These are phyloP conservation scores for Euphrasia arctica DNA, from an alignment of 305 asterid genomes.

Conservation along the genomic window DNA sequence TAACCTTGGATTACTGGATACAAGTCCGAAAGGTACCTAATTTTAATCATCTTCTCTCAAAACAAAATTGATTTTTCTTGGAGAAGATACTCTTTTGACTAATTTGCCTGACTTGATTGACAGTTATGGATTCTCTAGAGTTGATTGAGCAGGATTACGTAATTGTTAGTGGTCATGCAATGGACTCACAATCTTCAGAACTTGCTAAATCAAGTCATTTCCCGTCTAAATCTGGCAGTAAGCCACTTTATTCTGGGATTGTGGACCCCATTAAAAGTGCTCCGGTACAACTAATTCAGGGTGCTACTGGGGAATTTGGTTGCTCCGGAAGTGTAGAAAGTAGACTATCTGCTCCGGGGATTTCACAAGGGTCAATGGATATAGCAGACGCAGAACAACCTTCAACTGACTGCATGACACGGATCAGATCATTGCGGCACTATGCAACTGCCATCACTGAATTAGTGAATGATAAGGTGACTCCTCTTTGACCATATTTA, in stretches of 20 bases:
- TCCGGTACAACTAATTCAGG: constrained; percentile 52
- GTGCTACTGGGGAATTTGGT: constrained; percentile 38
- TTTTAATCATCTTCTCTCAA: constrained; percentile 14
- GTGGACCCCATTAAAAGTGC: constrained; percentile 43
- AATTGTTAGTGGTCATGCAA: constrained; percentile 60
- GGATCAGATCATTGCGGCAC: constrained; percentile 67
- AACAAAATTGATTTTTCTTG: not conserved
- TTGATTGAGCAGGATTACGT: constrained; percentile 79
- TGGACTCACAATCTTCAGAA: constrained; percentile 46
- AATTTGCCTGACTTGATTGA: constrained; percentile 28
- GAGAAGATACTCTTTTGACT: constrained; percentile 14
- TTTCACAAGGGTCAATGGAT: constrained; percentile 57
- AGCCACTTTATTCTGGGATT: constrained; percentile 38
- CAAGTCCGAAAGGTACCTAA: constrained; percentile 44
- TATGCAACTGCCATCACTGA: constrained; percentile 65
- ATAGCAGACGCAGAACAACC: constrained; percentile 49
- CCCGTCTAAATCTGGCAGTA: constrained; percentile 47
- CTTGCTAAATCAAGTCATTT: constrained; percentile 43
- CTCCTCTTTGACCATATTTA: not conserved
- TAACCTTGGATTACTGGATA: constrained; percentile 37
- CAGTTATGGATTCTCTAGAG: constrained; percentile 66
- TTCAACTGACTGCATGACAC: constrained; percentile 56
- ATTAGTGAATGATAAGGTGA: constrained; percentile 77
- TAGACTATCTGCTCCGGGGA: constrained; percentile 57
- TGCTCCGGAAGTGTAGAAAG: constrained; percentile 45